Evolutionary conservation across 2,329 filamentous ascomycete genomes (phyloP), one percentile per base, ranked within the genome.

Genomic region (Diaporthe nobilis): DNA sequence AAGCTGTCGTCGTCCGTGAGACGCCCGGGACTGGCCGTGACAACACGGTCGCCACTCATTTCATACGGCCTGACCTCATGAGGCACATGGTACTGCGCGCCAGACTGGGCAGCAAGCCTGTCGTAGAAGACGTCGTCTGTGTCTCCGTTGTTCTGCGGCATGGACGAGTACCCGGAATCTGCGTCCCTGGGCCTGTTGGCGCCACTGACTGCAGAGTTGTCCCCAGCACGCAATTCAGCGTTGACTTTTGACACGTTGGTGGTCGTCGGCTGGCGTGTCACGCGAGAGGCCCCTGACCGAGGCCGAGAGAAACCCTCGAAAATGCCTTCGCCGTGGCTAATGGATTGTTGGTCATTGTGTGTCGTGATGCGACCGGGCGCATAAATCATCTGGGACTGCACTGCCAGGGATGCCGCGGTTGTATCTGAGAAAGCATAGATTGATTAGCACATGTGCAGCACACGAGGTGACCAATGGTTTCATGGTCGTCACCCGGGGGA

Each of bases 261-360:
- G n/a, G 10, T 12, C 7, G 65, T 70, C 7, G 65, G 10, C 7
- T 3, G 12, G 5, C 47, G n/a, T 28, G 31, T 13, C 34, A 1
- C 22, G 2, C 15, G 20, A 20, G n/a, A 2, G 12, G 17, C 8
- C 1, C 13, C 47, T 28, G 47, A 0, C 9, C 0, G 8, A 22
- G 22, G 10, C 4, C 5, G 44, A 13, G 1, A 9, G 34, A 70
- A 70, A 3, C 65, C 65, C 0, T 17, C n/a, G 2, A n/a, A 20
- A 1, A 70, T 9, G 0, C 31, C 47, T 9, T 6, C 47, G 13
- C 28, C 6, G 31, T 39, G 47, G 31, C n/a, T 28, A 8, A n/a
- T 8, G 1, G 31, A 37, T 9, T 39, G 47, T n/a, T 53, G 47
- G 22, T 9, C n/a, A 28, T 2, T 1, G 2, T 15, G 4, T 20